Conservation (phyloP, 805 yeast genomes). For the Clavispora vitiphila region DNA sequence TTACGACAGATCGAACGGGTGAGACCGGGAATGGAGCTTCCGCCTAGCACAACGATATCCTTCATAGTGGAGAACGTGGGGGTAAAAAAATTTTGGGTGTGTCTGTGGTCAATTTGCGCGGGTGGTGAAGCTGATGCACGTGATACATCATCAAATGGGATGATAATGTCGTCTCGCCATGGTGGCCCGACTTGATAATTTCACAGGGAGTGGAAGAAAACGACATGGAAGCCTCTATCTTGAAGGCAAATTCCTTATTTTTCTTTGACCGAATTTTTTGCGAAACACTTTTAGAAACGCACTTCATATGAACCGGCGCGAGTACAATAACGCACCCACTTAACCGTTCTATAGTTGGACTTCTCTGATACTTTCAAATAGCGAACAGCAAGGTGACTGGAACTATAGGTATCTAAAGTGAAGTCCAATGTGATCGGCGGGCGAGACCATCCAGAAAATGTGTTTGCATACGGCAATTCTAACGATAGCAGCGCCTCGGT, state of each 20-base stretch:
- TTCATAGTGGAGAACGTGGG: conserved; percentile 44
- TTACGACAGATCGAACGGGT: conserved; percentile 71
- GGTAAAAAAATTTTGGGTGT: not conserved
- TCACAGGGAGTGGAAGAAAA: no score
- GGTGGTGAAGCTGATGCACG: not conserved
- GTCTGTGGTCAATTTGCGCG: not conserved
- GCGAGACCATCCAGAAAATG: conserved; percentile 47
- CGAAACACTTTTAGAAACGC: conserved; percentile 26
- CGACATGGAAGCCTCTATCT: no score
- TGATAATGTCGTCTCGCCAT: no score
- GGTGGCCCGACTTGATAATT: not conserved
- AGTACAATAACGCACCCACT: conserved; percentile 81
- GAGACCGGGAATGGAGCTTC: conserved; percentile 80
- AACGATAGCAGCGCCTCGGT: conserved; percentile 59
- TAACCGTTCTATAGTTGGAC: conserved; percentile 62
- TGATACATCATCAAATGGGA: not conserved
- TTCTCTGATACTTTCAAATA: conserved; percentile 62
- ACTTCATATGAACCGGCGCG: conserved; percentile 79
- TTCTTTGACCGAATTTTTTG: no score
- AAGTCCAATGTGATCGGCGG: conserved; percentile 76
- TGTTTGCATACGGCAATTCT: conserved; percentile 32
- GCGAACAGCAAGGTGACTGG: conserved; percentile 71
- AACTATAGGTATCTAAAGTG: conserved; percentile 65
- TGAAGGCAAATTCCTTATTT: no score
- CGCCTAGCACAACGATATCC: conserved; percentile 84